Evolutionary conservation across 345 rosid species (phyloP), one percentile per base, ranked within the genome.

Genomic region (Schrenkiella parvula): DNA sequence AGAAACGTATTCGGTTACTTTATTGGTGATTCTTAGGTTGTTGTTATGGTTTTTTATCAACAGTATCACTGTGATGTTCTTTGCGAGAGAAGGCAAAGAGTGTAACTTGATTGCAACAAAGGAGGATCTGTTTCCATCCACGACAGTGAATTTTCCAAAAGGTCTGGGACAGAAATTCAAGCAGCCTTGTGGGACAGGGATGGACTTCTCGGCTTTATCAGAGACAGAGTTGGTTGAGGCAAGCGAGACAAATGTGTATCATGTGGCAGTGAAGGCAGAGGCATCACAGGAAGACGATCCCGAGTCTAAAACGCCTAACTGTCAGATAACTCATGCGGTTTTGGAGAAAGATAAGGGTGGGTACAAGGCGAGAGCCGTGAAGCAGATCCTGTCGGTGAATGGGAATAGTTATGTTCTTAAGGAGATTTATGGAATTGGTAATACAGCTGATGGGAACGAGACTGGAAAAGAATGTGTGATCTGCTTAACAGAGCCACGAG

Each of bases 371-470:
- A 74, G 84, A 73, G 92, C 86, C 1, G 73, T 79, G 75, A 84
- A 87, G 80, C 98, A 88, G 86, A 82, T 88, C 43, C 74, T 92
- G 29, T 90, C 89, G 91, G 89, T 84, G 68, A 80, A 80, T 68
- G 72, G 82, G 26, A 75, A 44, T 41, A 87, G 87, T 80, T 90
- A 92, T 70, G 95, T 88, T 76, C 82, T 90, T 77, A 90, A 90
- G 70, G 97, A 87, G 82, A 92, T 90, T 25, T 92, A 88, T 60
- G 98, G 96, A n/a, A 88, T 87, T n/a, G 91, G 91, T 60, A 84
- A 84, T 68, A 75, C 89, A 4, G 83, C 81, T 7, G 89, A 83
- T 67, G 90, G 62, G 22, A 88, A 80, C 34, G 91, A 88, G 64
- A 63, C 79, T 0, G 96, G 90, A 50, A 92, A 90, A 80, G 93